These are phyloP conservation scores for Setaria viridis DNA, from an alignment of 202 grass and related monocot genomes.

Conservation along the genomic window DNA sequence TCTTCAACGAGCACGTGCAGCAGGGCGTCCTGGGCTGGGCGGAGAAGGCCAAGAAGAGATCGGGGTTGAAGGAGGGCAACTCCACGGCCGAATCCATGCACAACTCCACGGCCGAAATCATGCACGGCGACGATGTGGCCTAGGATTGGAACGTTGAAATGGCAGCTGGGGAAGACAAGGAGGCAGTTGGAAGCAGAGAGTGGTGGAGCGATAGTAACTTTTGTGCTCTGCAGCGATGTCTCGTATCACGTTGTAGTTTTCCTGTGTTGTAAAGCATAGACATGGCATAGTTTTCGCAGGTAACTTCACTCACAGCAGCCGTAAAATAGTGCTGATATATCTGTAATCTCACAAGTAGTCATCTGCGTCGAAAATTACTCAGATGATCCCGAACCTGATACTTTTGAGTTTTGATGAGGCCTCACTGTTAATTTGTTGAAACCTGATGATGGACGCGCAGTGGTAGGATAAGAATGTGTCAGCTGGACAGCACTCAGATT, in stretches of 20 bases:
- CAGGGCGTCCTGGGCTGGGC: slow-evolving; percentile 64
- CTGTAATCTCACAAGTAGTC: not conserved
- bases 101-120: no score
- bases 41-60: slow-evolving; percentile 57
- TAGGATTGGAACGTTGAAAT: slow-evolving; percentile 37
- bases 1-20: slow-evolving; percentile 78
- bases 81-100: no score
- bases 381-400: not conserved
- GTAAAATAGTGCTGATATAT: not conserved
- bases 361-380: no score
- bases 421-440: not conserved
- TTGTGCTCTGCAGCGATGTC: not conserved
- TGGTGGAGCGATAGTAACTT: not conserved
- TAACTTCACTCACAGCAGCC: not conserved
- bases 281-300: slow-evolving; percentile 16
- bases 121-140: not conserved
- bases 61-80: slow-evolving; percentile 14
- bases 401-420: not conserved
- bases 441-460: not conserved
- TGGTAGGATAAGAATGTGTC: not conserved
- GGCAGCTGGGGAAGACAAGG: not conserved
- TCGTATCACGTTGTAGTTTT: not conserved
- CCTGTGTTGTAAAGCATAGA: not conserved
- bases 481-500: not conserved
- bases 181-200: not conserved